These are phyloP conservation scores for Ramichloridium luteum DNA, from an alignment of 2,329 filamentous ascomycete genomes.

Conservation along the genomic window DNA sequence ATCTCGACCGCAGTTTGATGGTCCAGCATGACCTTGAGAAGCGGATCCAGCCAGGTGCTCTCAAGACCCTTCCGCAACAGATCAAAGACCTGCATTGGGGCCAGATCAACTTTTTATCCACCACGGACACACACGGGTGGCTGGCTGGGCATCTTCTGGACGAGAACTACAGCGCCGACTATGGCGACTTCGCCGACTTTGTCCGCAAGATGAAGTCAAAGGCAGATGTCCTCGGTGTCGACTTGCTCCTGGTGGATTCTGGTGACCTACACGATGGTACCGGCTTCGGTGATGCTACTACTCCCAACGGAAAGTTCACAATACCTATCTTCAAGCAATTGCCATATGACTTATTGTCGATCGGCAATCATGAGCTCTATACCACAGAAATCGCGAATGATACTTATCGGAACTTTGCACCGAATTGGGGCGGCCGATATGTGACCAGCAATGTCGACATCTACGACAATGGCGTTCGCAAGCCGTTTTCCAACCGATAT, in stretches of 20 bases:
- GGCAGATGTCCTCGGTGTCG: constrained; percentile 44
- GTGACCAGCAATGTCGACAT: constrained; percentile 44
- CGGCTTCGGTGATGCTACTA: constrained; percentile 49
- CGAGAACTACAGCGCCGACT: constrained; percentile 52
- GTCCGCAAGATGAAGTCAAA: constrained; percentile 47
- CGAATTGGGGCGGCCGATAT: constrained; percentile 44
- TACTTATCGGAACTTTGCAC: constrained; percentile 47
- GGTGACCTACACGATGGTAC: constrained; percentile 56
- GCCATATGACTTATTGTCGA: constrained; percentile 40
- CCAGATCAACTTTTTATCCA: constrained; percentile 23
- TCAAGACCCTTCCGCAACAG: constrained; percentile 11
- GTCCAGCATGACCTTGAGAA: constrained; percentile 8
- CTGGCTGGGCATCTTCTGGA: constrained; percentile 41
- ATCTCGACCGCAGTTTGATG: constrained; percentile 11
- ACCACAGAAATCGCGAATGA: constrained; percentile 50
- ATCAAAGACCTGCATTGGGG: constrained; percentile 15
- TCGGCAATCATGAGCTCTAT: constrained; percentile 56
- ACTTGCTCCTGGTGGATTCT: constrained; percentile 49
- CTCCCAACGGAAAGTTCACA: constrained; percentile 43
- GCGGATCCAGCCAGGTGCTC: constrained; percentile 11
- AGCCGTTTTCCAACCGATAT: constrained; percentile 30
- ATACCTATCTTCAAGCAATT: constrained; percentile 37
- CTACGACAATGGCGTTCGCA: constrained; percentile 11
- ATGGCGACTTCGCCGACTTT: constrained; percentile 54
- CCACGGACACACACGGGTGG: constrained; percentile 51